Base-by-base conservation (phyloP, 768 basidiomycete species). In the Crepidotus variabilis region DNA sequence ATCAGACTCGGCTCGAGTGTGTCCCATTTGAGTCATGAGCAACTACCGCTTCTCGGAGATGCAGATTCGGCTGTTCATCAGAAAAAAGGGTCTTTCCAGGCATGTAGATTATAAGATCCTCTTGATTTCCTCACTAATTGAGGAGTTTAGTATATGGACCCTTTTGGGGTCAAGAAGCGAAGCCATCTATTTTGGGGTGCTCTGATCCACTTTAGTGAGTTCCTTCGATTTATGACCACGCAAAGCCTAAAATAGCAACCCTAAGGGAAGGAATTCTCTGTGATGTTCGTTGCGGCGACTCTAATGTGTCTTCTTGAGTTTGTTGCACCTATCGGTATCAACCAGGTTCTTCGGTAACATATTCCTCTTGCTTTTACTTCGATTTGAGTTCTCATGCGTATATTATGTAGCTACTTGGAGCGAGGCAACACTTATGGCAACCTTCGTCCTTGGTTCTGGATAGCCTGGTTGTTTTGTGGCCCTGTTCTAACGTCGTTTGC, bases 401-500 rank as follows among this genome's bases (percentile, higher is more conserved):
- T 43, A 51, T 18, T 20, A 28, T 28, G 28, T 20, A 85, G 80
- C 36, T 84, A 88, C 62, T 68, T 90, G n/a, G 86, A 88, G 68
- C 76, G 67, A 2, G 69, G 72, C 13, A 83, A 83, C 2, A 63
- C 76, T 55, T 75, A 68, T 20, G 75, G 84, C 0, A 61, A 69
- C 6, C 67, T 86, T 28, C 77, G 78, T 35, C 88, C 88, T 0
- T 88, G 87, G 82, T 79, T 89, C 6, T 90, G 88, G 87, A 78
- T 89, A 11, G 32, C 69, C 0, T 70, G 72, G 64, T 70, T 85
- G 10, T 78, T 83, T 59, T 47, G 79, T 4, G 83, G 81, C 11
- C 80, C 83, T 9, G 64, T 74, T 4, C 0, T 78, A 8, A 70
- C 67, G 11, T 71, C 78, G 4, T 21, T 86, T 7, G 61, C 70